Conservation (phyloP, 441 rosid species). For the Erysimum cheiri region DNA sequence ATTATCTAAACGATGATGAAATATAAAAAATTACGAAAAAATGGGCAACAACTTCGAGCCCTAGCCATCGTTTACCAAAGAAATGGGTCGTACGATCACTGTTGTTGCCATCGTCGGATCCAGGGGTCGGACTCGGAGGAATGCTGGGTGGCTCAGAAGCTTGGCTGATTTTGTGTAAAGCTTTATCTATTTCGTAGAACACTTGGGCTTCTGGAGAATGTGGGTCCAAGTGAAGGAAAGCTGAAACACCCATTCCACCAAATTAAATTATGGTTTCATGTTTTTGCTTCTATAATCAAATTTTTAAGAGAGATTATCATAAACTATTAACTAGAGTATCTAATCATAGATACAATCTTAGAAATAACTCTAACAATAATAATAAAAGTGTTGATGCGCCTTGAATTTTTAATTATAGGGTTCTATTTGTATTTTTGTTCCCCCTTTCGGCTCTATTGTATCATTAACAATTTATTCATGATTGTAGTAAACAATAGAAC, state of each 20-base stretch:
- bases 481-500: too few relatives aligned
- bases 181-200: neutral
- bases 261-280: neutral
- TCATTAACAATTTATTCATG: too few relatives aligned
- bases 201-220: slow-evolving; percentile 13
- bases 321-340: too few relatives aligned
- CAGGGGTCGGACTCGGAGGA: neutral
- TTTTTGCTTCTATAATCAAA: neutral
- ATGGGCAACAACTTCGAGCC: slow-evolving; percentile 31
- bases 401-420: too few relatives aligned
- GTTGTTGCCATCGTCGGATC: neutral
- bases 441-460: too few relatives aligned
- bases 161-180: neutral
- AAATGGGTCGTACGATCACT: slow-evolving; percentile 32
- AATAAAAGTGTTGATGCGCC: too few relatives aligned
- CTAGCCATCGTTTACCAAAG: slow-evolving; percentile 36
- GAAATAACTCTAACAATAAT: too few relatives aligned
- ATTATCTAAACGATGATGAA: slow-evolving; percentile 5
- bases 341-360: too few relatives aligned
- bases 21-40: slow-evolving; percentile 5
- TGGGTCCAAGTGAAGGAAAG: slow-evolving; percentile 17
- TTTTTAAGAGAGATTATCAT: neutral
- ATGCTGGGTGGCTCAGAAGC: neutral
- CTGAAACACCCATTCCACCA: slow-evolving; percentile 1
- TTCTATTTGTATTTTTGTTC: too few relatives aligned